Base-by-base conservation (phyloP, 2,329 filamentous ascomycete species). In the Pezicula rhizophila region DNA sequence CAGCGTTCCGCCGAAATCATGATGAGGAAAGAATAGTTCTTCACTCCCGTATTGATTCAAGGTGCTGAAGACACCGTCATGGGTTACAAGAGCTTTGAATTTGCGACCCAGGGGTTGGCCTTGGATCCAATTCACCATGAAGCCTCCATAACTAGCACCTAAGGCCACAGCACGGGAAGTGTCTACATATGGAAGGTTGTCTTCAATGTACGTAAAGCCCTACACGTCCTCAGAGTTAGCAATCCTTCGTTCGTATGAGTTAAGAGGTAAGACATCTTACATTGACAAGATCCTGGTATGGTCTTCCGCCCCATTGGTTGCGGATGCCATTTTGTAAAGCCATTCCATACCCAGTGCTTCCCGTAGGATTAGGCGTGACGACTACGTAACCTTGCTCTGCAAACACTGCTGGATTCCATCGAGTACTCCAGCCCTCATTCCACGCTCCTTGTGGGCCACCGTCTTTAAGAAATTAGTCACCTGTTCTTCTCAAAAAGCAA, bases 51-150 rank as follows among this genome's bases (percentile, higher is more conserved):
- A 85, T 66, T 83, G 78, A 57, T 75, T 81, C 45, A 82, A 69
- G 1, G 82, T 85, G 59, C 82, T 86, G 67, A 91, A 93, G 47
- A 91, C 85, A 42, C 90, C 90, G 58, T 96, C 89, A 64, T 96
- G 90, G 59, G 84, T 90, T 25, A 95, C 89, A 4, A 96, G 76
- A 0, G 89, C 89, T 67, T 89, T 89, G 77, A 96, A 95, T 57
- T 85, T 82, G 25, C 88, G 82, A 17, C 89, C 90, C 0, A 96
- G 77, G 1, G 80, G 77, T 54, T 93, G 86, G 7, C 91, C 91
- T 68, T 96, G 89, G 59, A 96, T 89, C 90, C 91, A 95, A 65
- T 95, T 87, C 54, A 87, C 82, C 85, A 89, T 88, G 61, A 80
- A 88, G 4, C 85, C 85, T 28, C 85, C 85, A 57, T 88, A 89